A percentile compares a stretch with the other conserved stretches of the same genome.
These are phyloP conservation scores for Astrothelium subdiscretum DNA, from an alignment of 495 filamentous ascomycete genomes.

Conservation along the genomic window DNA sequence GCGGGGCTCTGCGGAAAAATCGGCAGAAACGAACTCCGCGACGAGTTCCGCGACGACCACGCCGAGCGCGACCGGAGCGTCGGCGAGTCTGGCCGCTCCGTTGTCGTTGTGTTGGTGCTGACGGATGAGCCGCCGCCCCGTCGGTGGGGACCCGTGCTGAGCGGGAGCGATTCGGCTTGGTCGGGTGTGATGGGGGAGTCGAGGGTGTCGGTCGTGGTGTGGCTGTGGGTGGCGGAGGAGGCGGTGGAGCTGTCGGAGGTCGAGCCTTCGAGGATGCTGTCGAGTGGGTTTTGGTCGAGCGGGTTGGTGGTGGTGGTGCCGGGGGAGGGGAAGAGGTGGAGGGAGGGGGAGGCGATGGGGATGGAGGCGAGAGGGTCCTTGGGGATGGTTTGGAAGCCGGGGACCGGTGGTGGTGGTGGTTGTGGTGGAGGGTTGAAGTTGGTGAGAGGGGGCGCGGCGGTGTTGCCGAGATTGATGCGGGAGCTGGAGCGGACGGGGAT, in stretches of 20 bases:
- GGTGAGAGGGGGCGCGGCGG: background rate
- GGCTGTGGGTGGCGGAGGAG: background rate
- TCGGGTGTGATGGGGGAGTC: background rate
- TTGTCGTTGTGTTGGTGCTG: background rate
- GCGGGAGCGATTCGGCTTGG: background rate
- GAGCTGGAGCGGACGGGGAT: background rate
- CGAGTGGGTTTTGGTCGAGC: background rate
- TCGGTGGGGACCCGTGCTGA: no score
- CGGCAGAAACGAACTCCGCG: background rate
- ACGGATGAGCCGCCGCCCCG: background rate
- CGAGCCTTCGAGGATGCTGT: background rate
- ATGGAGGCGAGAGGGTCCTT: background rate
- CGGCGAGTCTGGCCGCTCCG: no score
- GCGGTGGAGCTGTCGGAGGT: background rate
- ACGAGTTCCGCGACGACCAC: background rate
- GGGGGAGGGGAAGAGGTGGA: background rate
- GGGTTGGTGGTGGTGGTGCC: background rate
- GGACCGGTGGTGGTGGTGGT: background rate
- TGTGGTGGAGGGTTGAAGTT: background rate
- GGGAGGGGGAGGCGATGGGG: background rate
- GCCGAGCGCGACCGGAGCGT: no score
- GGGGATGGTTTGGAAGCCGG: background rate
- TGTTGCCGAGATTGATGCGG: background rate
- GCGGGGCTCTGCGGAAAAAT: background rate
- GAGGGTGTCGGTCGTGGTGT: background rate